These are phyloP conservation scores for Raddia guianensis DNA, from an alignment of 176 grass and related monocot genomes.

Conservation along the genomic window DNA sequence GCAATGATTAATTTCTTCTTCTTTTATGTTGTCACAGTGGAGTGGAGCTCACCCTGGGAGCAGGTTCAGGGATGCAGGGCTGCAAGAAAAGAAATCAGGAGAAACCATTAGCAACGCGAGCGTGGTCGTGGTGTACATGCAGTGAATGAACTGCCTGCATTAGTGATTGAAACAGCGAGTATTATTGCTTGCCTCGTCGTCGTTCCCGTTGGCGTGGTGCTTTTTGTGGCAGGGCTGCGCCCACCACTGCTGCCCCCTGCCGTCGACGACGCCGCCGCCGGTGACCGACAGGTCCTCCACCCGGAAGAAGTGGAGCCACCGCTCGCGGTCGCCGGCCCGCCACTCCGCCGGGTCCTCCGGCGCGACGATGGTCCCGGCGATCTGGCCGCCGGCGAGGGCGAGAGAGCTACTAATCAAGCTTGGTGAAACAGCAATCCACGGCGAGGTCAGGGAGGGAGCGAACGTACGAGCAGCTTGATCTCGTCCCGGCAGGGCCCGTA, in stretches of 20 bases:
- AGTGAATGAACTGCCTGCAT: too few species aligned
- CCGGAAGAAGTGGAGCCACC: slow-evolving; percentile 53
- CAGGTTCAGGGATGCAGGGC: too few species aligned
- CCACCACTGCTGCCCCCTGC: slow-evolving; percentile 66
- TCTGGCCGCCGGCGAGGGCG: neutral
- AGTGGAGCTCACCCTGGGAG: too few species aligned
- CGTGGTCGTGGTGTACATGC: too few species aligned
- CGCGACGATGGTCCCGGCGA: slow-evolving; percentile 45
- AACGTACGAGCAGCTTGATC: slow-evolving; percentile 48
- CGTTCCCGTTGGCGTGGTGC: neutral
- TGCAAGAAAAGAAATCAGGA: too few species aligned
- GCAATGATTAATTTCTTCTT: too few species aligned
- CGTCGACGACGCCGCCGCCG: slow-evolving; percentile 59
- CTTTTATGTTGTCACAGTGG: too few species aligned
- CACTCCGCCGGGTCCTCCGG: slow-evolving; percentile 46
- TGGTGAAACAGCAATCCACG: neutral
- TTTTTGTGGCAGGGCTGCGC: slow-evolving; percentile 32
- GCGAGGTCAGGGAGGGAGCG: neutral
- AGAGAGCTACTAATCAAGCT: neutral
- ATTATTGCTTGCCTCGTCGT: too few species aligned
- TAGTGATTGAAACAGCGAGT: too few species aligned
- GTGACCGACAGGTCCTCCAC: slow-evolving; percentile 36
- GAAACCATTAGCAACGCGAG: too few species aligned
- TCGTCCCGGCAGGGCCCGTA: slow-evolving; percentile 50
- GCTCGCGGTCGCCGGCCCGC: slow-evolving; percentile 6